Evolutionary conservation across 257 asterid genomes (phyloP), one percentile per base, ranked within the genome.

Genomic region (Capsicum chinense): DNA sequence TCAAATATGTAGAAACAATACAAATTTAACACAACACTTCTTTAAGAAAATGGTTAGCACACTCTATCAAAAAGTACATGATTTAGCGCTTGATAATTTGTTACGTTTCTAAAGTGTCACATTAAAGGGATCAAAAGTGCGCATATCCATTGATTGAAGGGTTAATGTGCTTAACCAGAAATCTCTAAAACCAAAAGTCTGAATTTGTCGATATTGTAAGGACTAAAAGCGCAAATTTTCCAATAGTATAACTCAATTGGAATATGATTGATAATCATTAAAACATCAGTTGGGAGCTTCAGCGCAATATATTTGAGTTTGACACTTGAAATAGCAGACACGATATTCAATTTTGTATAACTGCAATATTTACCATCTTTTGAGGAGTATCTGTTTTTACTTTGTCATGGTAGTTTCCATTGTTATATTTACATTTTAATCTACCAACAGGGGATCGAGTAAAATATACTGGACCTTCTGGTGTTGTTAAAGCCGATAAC

Each of bases 381-480:
- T 78, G 15, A 78, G 81, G 64, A 78, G 64, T 78, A 74, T 21
- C 9, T 78, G 81, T 54, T 78, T 52, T 78, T 54, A 78, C 64
- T 78, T 54, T 78, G 15, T 26, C 48, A 13, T 52, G 50, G 48
- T 78, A 78, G 64, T 54, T 78, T 68, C 69, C 69, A 35, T 17
- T 69, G 66, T 42, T 82, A 50, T 56, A 54, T 68, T 83, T 67
- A 67, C 69, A 83, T 83, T 26, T 82, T 54, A 47, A 68, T 83
- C 84, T 89, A 64, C 87, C 88, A 60, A 84, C 92, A 97, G 99
- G 99, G 86, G 98, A 95, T 90, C 97, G 94, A 81, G 95, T 97
- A 85, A 95, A 93, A 90, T 97, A 97, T 88, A 88, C 85, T 74
- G 99, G 99, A 85, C 92, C 93, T 42, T 86, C 97, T 56, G 88